A percentile compares a stretch with the other conserved stretches of the same genome.
phyloP scores from a whole-genome alignment of 257 asterid genomes.

The Penstemon barbatus region DNA sequence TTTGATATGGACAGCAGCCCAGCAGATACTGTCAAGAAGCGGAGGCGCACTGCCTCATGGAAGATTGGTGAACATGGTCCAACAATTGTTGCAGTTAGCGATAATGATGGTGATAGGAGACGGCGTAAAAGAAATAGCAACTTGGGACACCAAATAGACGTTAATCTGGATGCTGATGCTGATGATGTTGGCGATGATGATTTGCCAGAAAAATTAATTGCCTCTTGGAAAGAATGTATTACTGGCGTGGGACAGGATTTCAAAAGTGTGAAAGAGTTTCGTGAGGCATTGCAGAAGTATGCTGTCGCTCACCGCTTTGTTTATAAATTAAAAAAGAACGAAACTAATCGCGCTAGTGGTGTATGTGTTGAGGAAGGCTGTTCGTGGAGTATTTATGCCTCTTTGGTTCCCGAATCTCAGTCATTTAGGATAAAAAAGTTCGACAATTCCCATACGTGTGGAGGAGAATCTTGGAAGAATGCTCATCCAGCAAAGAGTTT shows the following conservation, averaged over 20 bases:
- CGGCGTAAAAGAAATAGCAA: constrained; percentile 41
- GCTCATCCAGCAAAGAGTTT: constrained; percentile 78
- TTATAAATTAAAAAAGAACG: constrained; percentile 74
- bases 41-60: constrained; percentile 78
- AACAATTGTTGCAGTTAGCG: constrained; percentile 46
- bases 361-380: constrained; percentile 76
- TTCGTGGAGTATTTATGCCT: constrained; percentile 87
- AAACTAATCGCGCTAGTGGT: constrained; percentile 75
- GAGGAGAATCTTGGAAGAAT: constrained; percentile 79
- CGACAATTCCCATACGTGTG: constrained; percentile 69
- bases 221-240: constrained; percentile 75
- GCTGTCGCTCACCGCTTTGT: constrained; percentile 81
- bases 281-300: constrained; percentile 77
- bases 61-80: constrained; percentile 59
- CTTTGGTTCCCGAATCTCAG: constrained; percentile 67
- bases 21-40: constrained; percentile 89
- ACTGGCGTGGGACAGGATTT: constrained; percentile 84
- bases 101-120: constrained; percentile 42
- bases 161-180: constrained; percentile 40
- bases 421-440: constrained; percentile 71
- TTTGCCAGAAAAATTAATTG: constrained; percentile 74
- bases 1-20: constrained; percentile 60
- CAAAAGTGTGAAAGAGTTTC: constrained; percentile 72
- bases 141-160: constrained; percentile 39
- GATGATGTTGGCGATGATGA: constrained; percentile 56